A percentile compares a stretch with the other conserved stretches of the same genome.
These are phyloP conservation scores for Neurospora crassa DNA, from an alignment of 2,329 filamentous ascomycete genomes.

Conservation along the genomic window DNA sequence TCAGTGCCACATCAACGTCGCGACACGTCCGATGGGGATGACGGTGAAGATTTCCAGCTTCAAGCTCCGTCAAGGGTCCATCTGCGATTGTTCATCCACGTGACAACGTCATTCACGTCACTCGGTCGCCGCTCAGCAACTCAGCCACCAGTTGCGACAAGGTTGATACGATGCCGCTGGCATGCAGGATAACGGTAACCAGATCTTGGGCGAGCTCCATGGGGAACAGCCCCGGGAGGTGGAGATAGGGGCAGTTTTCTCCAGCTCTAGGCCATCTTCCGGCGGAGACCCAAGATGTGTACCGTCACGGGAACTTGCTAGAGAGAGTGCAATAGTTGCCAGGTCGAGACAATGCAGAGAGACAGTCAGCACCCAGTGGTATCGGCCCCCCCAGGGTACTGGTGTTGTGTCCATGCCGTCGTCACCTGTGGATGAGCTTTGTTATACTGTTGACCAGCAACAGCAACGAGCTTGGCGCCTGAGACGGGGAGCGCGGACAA, in stretches of 20 bases:
- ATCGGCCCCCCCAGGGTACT: background rate
- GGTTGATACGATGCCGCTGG: background rate
- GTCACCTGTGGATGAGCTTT: background rate
- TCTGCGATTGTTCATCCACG: slow-evolving; percentile 9
- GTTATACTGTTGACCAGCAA: background rate
- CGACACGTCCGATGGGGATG: background rate
- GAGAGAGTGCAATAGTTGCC: background rate
- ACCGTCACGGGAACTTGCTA: background rate
- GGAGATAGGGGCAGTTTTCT: background rate
- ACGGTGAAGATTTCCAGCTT: background rate
- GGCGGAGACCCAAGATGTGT: background rate
- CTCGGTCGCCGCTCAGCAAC: slow-evolving; percentile 3
- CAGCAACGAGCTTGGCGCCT: background rate
- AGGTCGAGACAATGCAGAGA: background rate
- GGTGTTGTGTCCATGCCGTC: background rate
- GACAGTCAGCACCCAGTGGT: background rate
- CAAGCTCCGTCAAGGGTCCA: slow-evolving; percentile 12
- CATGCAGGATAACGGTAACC: background rate
- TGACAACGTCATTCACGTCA: slow-evolving; percentile 10
- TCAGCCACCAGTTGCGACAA: slow-evolving; percentile 1
- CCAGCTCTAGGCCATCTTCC: background rate
- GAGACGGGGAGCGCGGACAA: background rate
- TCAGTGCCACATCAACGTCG: background rate
- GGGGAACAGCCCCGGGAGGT: background rate
- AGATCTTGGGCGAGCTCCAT: background rate